Evolutionary conservation across 306 rosid genomes (phyloP), one percentile per base, ranked within the genome.

Genomic region (Malus sieversii): DNA sequence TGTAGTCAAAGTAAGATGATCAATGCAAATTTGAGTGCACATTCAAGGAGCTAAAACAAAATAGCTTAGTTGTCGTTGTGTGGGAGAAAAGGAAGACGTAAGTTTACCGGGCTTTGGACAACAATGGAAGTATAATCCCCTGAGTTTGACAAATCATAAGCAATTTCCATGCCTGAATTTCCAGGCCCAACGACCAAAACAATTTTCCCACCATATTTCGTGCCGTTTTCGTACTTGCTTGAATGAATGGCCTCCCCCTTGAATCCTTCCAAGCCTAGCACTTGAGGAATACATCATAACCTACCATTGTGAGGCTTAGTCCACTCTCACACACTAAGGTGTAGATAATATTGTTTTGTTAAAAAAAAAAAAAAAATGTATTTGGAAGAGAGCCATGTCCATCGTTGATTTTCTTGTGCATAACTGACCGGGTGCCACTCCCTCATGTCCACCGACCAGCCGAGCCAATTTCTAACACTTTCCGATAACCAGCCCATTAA

Each of bases 71-170:
- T 53, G 59, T 19, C 20, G n/a, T 15, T 52, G 58, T 51, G 29
- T 20, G n/a, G 53, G 20, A 48, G 14, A 9, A 20, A 55, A 57
- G 62, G 6, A n/a, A 48, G 53, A 6, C 53, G 68, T 69, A 35
- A 45, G 53, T 33, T 33, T 73, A 91, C 94, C 10, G 88, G 91
- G 20, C 73, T 86, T 77, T 87, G 67, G 1, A 91, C 61, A 5
- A 80, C 68, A 8, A 84, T 77, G 2, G 78, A 55, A 51, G 82
- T 27, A 27, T 27, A 1, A 27, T 3, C 27, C 2, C 27, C 27
- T 2, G 27, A 25, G 27, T 25, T 25, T 25, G 27, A 25, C 27
- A 25, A 25, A 25, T 25, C 27, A 25, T 27, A 35, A 45, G 76
- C 42, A 33, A 80, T 84, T 66, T 84, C 78, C 87, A 84, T 77